A percentile compares a stretch with the other conserved stretches of the same genome.
Evolutionary conservation across 139 green algal genomes (phyloP).

Genomic region (Closterium sp.): DNA sequence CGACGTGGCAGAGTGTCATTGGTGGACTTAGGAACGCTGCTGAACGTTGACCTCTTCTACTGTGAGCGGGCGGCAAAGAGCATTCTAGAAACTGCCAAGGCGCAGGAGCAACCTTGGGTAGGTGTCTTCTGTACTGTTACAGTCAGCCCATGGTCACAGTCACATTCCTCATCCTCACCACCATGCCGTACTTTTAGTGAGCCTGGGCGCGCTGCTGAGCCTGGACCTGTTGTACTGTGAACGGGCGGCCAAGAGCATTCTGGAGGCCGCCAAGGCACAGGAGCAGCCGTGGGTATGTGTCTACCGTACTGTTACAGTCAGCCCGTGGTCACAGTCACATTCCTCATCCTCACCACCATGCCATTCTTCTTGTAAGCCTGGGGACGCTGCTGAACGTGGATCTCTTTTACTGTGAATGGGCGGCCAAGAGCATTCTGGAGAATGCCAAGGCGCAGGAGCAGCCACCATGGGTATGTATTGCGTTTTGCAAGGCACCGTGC

Average conservation of each 20-base stretch:
- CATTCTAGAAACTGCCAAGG: not conserved
- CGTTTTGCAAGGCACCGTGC: no score
- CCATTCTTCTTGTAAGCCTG: no score
- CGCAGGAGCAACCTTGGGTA: not conserved
- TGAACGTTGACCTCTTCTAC: constrained; percentile 51
- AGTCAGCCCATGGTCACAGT: no score
- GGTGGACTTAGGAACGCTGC: constrained; percentile 42
- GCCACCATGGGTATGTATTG: not conserved
- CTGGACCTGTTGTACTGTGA: constrained; percentile 52
- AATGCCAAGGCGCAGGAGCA: not conserved
- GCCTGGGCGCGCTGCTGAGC: not conserved
- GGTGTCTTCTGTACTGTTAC: not conserved
- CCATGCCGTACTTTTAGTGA: no score
- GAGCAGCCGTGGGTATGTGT: not conserved
- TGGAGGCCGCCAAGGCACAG: not conserved
- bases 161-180: no score
- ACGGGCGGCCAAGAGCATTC: constrained; percentile 27
- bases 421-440: constrained; percentile 24
- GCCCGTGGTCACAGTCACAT: no score
- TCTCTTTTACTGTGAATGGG: constrained; percentile 45
- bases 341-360: no score
- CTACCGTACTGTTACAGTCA: no score
- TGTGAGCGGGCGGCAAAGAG: constrained; percentile 33
- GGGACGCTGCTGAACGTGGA: constrained; percentile 38
- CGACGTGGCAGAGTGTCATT: constrained; percentile 44